These are phyloP conservation scores for Nothomitra cinnamomea DNA, from an alignment of 2,329 filamentous ascomycete genomes.

Conservation along the genomic window DNA sequence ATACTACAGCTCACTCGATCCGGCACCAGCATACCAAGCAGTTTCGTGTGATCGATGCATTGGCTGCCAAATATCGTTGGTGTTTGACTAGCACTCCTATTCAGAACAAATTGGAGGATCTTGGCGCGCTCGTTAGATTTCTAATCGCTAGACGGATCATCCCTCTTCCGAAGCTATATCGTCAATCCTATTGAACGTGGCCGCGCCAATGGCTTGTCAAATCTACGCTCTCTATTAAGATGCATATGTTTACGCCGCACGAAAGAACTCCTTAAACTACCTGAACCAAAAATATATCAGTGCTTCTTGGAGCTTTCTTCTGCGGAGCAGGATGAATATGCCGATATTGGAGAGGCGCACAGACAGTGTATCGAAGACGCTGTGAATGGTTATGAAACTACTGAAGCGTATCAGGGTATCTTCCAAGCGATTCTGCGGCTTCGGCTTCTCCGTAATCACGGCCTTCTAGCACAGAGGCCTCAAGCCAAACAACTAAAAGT, in stretches of 20 bases:
- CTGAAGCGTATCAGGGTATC: conserved; percentile 6
- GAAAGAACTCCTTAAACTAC: conserved; percentile 41
- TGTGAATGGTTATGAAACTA: background rate
- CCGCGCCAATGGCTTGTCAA: conserved; percentile 37
- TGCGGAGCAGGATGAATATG: conserved; percentile 8
- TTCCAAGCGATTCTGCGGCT: conserved; percentile 9
- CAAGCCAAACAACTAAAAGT: background rate
- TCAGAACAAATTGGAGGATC: conserved; percentile 64
- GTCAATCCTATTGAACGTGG: conserved; percentile 48
- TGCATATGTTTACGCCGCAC: conserved; percentile 64
- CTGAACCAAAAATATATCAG: conserved; percentile 22
- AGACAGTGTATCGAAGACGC: conserved; percentile 6
- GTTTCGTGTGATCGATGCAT: conserved; percentile 24
- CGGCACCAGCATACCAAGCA: conserved; percentile 29
- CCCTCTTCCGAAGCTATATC: conserved; percentile 54
- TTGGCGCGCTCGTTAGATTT: conserved; percentile 67
- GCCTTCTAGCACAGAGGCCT: background rate
- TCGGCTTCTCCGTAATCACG: conserved; percentile 13
- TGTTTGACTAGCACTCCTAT: conserved; percentile 54
- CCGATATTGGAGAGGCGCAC: conserved; percentile 6
- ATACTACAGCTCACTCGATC: conserved; percentile 30
- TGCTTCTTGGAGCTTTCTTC: conserved; percentile 8
- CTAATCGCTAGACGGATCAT: conserved; percentile 57
- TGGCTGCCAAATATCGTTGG: conserved; percentile 31
- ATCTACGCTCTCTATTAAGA: conserved; percentile 61